Evolutionary conservation across 495 filamentous ascomycete species (phyloP), one percentile per base, ranked within the genome.

Genomic region (Hypoxylon crocopeplum): DNA sequence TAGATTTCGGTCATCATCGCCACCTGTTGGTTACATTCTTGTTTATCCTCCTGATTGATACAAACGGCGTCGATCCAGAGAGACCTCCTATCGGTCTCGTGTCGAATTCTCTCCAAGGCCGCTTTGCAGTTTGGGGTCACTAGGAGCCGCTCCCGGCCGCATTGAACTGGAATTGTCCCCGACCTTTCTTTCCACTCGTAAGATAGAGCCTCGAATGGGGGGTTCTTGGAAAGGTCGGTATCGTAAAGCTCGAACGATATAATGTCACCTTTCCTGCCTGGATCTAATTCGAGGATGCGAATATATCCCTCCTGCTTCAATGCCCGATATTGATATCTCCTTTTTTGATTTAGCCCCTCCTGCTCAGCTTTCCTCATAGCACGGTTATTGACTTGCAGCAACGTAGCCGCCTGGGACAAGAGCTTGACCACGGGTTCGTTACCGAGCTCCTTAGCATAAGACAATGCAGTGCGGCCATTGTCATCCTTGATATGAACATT

Each of bases 281-380:
- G 34, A 15, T 37, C 13, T 37, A 37, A 7, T 15, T 37, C 34
- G 16, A 37, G 34, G 15, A 37, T 17, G 34, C 12, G 34, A 3
- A 37, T 37, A 7, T 37, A 37, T 37, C 34, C 34, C 34, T 37
- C 34, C 34, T n/a, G n/a, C n/a, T 37, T 17, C n/a, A 37, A n/a
- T 13, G 34, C 11, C 2, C 13, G 34, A 15, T 37, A 37, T 37
- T 37, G 11, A 15, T 37, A 37, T 37, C 16, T 15, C 34, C 1
- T 37, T 37, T 2, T 37, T 16, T 37, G 5, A 37, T 37, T 16
- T 17, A 37, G 34, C 13, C 5, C 3, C 1, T 37, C 34, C n/a
- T 37, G 34, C 34, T 37, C 34, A 16, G 34, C 34, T n/a, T 37
- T n/a, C n/a, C n/a, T n/a, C n/a, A n/a, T 37, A 17, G 34, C 34